Conservation (phyloP, 805 yeast genomes). For the Wickerhamomyces tratensis region DNA sequence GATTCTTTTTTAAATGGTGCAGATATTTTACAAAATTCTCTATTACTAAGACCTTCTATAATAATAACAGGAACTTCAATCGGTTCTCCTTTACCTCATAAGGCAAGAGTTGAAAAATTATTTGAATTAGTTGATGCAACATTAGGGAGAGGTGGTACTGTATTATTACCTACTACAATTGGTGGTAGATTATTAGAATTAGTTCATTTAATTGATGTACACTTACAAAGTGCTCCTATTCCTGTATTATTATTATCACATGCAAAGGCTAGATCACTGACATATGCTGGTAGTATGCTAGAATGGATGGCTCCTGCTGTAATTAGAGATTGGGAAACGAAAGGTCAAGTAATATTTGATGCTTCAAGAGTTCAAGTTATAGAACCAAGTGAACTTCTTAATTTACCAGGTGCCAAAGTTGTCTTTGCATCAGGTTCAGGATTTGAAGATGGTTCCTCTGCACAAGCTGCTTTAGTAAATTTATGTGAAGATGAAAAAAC, state of each 20-base stretch:
- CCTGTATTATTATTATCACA: constrained; percentile 74
- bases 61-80: constrained; percentile 64
- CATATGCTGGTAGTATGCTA: constrained; percentile 79
- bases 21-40: constrained; percentile 45
- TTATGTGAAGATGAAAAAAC: constrained; percentile 59
- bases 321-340: constrained; percentile 75
- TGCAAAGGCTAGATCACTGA: constrained; percentile 67
- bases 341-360: constrained; percentile 72
- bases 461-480: constrained; percentile 40
- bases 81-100: constrained; percentile 57
- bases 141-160: constrained; percentile 68
- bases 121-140: constrained; percentile 55
- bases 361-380: constrained; percentile 50
- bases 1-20: constrained; percentile 79
- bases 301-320: constrained; percentile 95
- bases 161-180: constrained; percentile 71
- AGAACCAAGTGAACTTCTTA: constrained; percentile 44
- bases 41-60: constrained; percentile 73
- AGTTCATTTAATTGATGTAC: constrained; percentile 62
- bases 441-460: constrained; percentile 51
- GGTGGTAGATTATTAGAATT: constrained; percentile 79
- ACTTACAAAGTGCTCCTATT: constrained; percentile 34
- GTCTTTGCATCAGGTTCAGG: constrained; percentile 69
- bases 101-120: constrained; percentile 54
- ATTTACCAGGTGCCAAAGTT: constrained; percentile 61